These are phyloP conservation scores for Halenospora varia DNA, from an alignment of 495 filamentous ascomycete genomes.

Conservation along the genomic window DNA sequence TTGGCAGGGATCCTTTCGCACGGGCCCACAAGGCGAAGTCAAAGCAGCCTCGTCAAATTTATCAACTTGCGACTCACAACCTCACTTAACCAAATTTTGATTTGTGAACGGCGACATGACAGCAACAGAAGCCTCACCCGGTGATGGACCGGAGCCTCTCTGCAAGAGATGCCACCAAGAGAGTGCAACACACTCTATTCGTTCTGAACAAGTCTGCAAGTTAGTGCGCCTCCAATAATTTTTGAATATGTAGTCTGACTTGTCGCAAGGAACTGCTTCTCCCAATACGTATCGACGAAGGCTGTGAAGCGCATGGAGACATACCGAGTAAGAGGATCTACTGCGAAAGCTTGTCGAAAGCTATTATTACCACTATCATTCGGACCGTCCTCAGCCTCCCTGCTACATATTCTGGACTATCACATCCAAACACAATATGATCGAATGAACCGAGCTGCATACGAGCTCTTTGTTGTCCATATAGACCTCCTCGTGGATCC, in stretches of 20 bases:
- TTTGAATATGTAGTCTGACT: conserved; percentile 23
- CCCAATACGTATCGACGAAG: conserved; percentile 69
- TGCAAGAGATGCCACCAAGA: conserved; percentile 37
- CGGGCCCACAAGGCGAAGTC: not conserved
- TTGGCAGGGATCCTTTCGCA: too few species aligned
- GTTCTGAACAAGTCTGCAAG: conserved; percentile 36
- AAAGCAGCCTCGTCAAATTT: not conserved
- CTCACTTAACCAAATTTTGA: not conserved
- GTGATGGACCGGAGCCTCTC: not conserved
- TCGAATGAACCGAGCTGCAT: conserved; percentile 53
- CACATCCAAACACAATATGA: conserved; percentile 59
- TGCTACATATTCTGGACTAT: conserved; percentile 70
- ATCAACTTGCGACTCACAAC: not conserved
- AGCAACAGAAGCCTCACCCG: not conserved
- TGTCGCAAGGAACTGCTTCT: conserved; percentile 65
- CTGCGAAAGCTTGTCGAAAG: conserved; percentile 38
- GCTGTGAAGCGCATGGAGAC: conserved; percentile 73
- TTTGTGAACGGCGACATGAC: not conserved
- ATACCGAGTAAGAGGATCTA: conserved; percentile 42
- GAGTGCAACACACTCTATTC: conserved; percentile 31
- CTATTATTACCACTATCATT: conserved; percentile 79
- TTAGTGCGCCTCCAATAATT: conserved; percentile 21
- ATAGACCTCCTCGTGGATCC: conserved; percentile 25
- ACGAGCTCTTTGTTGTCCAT: conserved; percentile 58
- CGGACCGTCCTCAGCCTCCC: conserved; percentile 73